A percentile compares a stretch with the other conserved stretches of the same genome.
Evolutionary conservation across 2,329 filamentous ascomycete species (phyloP).

Genomic region (Drechslerella coelobrocha): DNA sequence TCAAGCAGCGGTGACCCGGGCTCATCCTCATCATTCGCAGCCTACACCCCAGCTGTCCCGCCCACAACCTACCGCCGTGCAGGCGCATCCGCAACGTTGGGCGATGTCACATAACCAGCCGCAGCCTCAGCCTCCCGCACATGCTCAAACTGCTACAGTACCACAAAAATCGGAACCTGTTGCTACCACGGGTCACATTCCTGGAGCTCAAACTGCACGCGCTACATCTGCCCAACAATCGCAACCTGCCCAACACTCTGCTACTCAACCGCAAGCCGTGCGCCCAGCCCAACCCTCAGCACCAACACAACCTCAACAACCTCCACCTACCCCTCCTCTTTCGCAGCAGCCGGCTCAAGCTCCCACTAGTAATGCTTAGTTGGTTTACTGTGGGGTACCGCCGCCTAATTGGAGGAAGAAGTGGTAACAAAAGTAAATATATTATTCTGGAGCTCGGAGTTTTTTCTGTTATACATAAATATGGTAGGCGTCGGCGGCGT

Average conservation of each 20-base stretch:
- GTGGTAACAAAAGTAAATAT: not conserved
- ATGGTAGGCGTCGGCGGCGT: too few relatives aligned
- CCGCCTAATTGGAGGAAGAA: not conserved
- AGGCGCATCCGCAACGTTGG: conserved; percentile 44
- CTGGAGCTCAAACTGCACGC: not conserved
- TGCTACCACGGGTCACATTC: conserved; percentile 10
- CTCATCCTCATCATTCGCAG: conserved; percentile 29
- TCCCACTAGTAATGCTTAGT: conserved; percentile 10
- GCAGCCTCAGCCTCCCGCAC: conserved; percentile 7
- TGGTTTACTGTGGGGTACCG: not conserved
- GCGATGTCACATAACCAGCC: conserved; percentile 40
- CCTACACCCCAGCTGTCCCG: conserved; percentile 33
- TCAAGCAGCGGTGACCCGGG: conserved; percentile 16
- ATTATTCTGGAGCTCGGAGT: too few relatives aligned
- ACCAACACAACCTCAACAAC: conserved; percentile 5
- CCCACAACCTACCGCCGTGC: conserved; percentile 30
- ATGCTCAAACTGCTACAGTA: conserved; percentile 8
- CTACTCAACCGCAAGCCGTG: conserved; percentile 1
- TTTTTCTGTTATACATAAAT: too few relatives aligned
- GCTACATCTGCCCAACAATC: conserved; percentile 1
- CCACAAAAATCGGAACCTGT: conserved; percentile 8
- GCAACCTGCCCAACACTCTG: conserved; percentile 20
- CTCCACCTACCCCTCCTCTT: not conserved
- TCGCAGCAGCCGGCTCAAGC: conserved; percentile 1
- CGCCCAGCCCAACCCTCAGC: conserved; percentile 14